Evolutionary conservation across 768 basidiomycete species (phyloP).

Genomic region (Xanthoconium purpureum): DNA sequence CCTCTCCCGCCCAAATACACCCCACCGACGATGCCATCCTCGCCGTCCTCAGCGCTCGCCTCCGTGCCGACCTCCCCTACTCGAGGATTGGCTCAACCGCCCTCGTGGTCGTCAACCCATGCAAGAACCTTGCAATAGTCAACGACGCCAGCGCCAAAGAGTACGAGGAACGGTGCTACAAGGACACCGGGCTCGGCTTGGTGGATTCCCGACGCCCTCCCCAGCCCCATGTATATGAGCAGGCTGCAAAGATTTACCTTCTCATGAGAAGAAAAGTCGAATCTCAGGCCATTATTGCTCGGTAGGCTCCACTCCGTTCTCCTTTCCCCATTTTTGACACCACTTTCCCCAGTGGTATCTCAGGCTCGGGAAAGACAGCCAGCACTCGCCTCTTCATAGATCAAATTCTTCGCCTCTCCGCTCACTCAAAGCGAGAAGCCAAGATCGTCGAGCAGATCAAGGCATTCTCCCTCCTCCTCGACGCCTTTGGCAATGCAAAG

Average conservation of each 20-base stretch:
- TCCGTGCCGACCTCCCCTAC: constrained; percentile 57
- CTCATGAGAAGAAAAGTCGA: constrained; percentile 53
- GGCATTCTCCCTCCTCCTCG: constrained; percentile 52
- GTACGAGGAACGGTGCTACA: constrained; percentile 55
- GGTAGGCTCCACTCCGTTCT: constrained; percentile 34
- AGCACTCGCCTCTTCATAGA: constrained; percentile 51
- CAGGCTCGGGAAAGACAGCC: constrained; percentile 60
- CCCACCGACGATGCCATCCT: constrained; percentile 59
- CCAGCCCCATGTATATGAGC: constrained; percentile 61
- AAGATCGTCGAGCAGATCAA: constrained; percentile 55
- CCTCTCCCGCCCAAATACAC: constrained; percentile 40
- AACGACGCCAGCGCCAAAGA: constrained; percentile 57
- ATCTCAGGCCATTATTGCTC: constrained; percentile 54
- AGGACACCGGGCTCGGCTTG: constrained; percentile 45
- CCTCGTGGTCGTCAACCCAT: constrained; percentile 59
- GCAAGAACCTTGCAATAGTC: constrained; percentile 52
- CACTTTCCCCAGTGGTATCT: constrained; percentile 47
- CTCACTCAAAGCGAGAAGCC: constrained; percentile 53
- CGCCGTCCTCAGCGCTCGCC: constrained; percentile 51
- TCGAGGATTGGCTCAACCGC: constrained; percentile 47
- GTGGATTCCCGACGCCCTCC: constrained; percentile 38
- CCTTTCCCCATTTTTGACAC: constrained; percentile 14
- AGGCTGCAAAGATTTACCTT: constrained; percentile 58
- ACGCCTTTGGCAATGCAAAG: constrained; percentile 67
- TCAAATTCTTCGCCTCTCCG: constrained; percentile 58